Conservation (phyloP, 352 stramenopile genomes). For the Pythium guiyangense region DNA sequence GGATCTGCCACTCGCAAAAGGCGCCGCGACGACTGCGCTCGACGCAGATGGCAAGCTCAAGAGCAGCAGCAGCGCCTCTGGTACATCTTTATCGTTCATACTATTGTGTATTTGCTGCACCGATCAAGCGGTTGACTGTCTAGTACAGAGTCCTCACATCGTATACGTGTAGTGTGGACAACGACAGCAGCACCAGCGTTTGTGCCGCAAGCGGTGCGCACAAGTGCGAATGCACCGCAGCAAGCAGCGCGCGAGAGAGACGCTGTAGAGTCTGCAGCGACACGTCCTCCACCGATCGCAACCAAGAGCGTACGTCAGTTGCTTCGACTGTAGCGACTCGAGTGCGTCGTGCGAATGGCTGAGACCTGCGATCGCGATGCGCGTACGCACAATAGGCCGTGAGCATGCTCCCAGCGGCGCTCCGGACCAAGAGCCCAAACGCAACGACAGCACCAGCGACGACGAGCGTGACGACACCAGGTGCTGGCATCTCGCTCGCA, state of each 20-base stretch:
- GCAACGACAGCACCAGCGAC: neutral
- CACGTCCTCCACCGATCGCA: slow-evolving; percentile 1
- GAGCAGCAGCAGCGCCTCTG: slow-evolving; percentile 23
- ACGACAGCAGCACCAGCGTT: slow-evolving; percentile 37
- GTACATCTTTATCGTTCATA: slow-evolving; percentile 11
- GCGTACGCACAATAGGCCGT: slow-evolving; percentile 14
- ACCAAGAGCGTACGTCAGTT: slow-evolving; percentile 23
- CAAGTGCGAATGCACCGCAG: slow-evolving; percentile 7
- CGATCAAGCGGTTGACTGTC: neutral
- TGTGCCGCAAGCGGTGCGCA: slow-evolving; percentile 33
- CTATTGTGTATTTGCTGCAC: neutral
- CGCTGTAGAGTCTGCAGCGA: neutral
- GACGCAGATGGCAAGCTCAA: slow-evolving; percentile 50
- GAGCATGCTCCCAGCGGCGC: slow-evolving; percentile 43
- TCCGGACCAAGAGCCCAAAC: slow-evolving; percentile 40
- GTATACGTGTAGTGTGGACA: slow-evolving; percentile 41
- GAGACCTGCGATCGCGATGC: too few relatives aligned
- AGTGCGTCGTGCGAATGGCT: too few relatives aligned
- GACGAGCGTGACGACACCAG: slow-evolving; percentile 8
- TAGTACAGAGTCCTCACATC: neutral
- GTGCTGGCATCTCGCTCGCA: slow-evolving; percentile 33
- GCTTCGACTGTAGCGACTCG: neutral
- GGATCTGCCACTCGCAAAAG: slow-evolving; percentile 66
- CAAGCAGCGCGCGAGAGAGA: neutral
- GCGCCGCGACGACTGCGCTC: slow-evolving; percentile 41